Evolutionary conservation across 768 basidiomycete genomes (phyloP), one percentile per base, ranked within the genome.

Genomic region (Hydnomerulius pinastri): DNA sequence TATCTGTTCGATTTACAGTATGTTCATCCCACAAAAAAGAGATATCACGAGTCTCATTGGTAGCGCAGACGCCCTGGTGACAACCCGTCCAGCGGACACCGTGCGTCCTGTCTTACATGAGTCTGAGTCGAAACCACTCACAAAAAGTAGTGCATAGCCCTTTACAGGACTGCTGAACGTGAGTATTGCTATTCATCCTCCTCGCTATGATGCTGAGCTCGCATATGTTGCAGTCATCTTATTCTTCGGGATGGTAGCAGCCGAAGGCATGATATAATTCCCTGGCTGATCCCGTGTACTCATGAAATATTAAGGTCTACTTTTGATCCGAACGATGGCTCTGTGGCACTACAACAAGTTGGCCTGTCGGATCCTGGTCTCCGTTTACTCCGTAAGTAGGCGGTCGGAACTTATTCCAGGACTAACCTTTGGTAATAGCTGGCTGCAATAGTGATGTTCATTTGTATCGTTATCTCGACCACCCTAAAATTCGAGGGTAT

Each of bases 261-360:
- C 54, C 4, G 54, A 55, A 47, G 54, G 54, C 37, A 12, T 6
- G 32, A 10, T 6, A 18, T 20, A n/a, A 20, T 28, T 15, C 24
- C 4, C 32, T 15, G 23, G 4, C 18, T 23, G 11, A 24, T 2
- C 10, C 25, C 17, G 7, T 38, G 15, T 38, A 4, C 21, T 12
- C 11, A 12, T 37, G 17, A 25, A 13, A 6, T 25, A 18, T 7
- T 13, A 8, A 54, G 53, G 53, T 20, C 41, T 55, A 7, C 50
- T 55, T 41, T 40, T 55, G 11, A 51, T 55, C 28, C 54, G 54
- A n/a, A 51, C 50, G 10, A 50, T 51, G 29, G 54, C 50, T 11
- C 46, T 55, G 2, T 52, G 50, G 50, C 30, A 46, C 18, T 4
- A 30, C 17, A 40, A 30, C 23, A 4, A 17, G 18, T 36, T 40